A percentile compares a stretch with the other conserved stretches of the same genome.
These are phyloP conservation scores for Blastobotrys arbuscula DNA, from an alignment of 1,139 yeast genomes.

Conservation along the genomic window DNA sequence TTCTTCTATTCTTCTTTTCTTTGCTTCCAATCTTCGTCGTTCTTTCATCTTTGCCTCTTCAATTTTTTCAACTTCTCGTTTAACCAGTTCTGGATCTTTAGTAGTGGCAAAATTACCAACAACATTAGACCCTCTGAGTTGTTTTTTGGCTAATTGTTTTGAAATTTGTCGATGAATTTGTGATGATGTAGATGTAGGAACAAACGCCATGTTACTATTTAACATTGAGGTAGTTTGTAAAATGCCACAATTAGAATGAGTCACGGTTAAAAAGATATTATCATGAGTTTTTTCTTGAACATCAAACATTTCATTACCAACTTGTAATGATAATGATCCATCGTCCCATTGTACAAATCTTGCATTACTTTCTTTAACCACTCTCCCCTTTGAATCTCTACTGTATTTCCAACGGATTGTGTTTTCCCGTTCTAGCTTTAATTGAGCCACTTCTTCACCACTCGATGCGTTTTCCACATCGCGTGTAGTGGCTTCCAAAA, in stretches of 20 bases:
- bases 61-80: conserved; percentile 73
- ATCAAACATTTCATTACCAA: conserved; percentile 87
- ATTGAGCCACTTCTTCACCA: conserved; percentile 44
- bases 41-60: conserved; percentile 45
- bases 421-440: conserved; percentile 63
- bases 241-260: conserved; percentile 67
- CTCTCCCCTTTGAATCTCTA: conserved; percentile 52
- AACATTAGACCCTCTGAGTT: conserved; percentile 45
- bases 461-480: conserved; percentile 14
- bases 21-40: conserved; percentile 46
- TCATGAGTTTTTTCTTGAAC: conserved; percentile 56
- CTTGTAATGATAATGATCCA: conserved; percentile 76
- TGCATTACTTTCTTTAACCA: conserved; percentile 77
- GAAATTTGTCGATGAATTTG: conserved; percentile 77
- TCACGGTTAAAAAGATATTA: conserved; percentile 66
- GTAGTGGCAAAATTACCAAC: conserved; percentile 71
- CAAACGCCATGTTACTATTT: conserved; percentile 58
- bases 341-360: conserved; percentile 93
- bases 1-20: conserved; percentile 63
- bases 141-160: conserved; percentile 65
- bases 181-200: conserved; percentile 84
- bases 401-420: conserved; percentile 93
- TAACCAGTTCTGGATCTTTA: conserved; percentile 82
- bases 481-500: conserved; percentile 38
- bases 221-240: conserved; percentile 47